These are phyloP conservation scores for Aureobasidium sp. DNA, from an alignment of 2,329 filamentous ascomycete genomes.

Conservation along the genomic window DNA sequence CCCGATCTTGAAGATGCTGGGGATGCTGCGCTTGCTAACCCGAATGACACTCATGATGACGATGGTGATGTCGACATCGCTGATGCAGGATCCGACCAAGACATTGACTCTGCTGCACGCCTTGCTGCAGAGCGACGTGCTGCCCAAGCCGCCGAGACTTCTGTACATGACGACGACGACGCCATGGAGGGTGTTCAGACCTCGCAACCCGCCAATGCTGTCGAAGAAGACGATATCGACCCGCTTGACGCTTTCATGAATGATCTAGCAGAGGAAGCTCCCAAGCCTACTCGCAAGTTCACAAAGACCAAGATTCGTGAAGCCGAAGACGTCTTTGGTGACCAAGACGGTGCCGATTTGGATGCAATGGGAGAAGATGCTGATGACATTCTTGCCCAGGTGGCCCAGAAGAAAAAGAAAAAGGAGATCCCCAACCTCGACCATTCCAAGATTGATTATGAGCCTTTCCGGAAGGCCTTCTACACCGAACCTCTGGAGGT, in stretches of 20 bases:
- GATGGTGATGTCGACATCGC: constrained; percentile 65
- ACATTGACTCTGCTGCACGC: constrained; percentile 75
- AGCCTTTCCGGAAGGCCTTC: constrained; percentile 86
- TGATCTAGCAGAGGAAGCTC: constrained; percentile 45
- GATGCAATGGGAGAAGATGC: constrained; percentile 57
- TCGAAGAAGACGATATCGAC: constrained; percentile 69
- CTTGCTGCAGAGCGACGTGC: constrained; percentile 75
- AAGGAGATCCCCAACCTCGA: constrained; percentile 88
- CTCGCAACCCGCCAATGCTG: constrained; percentile 21
- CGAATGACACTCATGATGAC: constrained; percentile 36
- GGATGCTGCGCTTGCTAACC: constrained; percentile 48
- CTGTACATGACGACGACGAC: constrained; percentile 27
- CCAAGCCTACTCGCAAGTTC: constrained; percentile 36
- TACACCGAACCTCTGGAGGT: constrained; percentile 87
- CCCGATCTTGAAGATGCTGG: constrained; percentile 52
- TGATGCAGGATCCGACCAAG: constrained; percentile 78
- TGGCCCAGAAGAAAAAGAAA: constrained; percentile 69
- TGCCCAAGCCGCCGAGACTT: constrained; percentile 37
- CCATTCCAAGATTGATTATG: constrained; percentile 78
- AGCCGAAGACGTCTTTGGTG: constrained; percentile 81
- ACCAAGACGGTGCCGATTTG: constrained; percentile 65
- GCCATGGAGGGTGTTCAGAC: constrained; percentile 27
- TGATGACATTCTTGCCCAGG: constrained; percentile 57
- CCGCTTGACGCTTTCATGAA: constrained; percentile 98
- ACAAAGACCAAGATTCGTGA: constrained; percentile 44